Base-by-base conservation (phyloP, 2,329 filamentous ascomycete genomes). In the Botrytis deweyae region DNA sequence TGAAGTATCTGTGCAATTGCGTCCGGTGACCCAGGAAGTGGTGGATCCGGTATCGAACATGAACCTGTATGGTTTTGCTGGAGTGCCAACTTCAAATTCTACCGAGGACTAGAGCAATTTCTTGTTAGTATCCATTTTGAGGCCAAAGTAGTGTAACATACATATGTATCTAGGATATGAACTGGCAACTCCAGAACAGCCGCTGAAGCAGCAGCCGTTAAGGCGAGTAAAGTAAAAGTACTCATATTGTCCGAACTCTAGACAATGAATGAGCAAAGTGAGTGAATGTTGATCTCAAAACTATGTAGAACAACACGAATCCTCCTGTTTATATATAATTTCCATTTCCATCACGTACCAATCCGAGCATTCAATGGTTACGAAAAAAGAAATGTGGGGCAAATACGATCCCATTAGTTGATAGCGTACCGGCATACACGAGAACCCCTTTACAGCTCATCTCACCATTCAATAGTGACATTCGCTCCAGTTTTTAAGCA, bases 31-130 rank as follows among this genome's bases (percentile, higher is more conserved):
- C 66, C 66, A 73, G 3, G 65, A 44, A 25, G 66, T 73, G 10
- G 40, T 14, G 38, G 49, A 59, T 42, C 72, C 72, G 8, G 72
- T 73, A 44, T 73, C 72, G 38, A 73, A 71, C 42, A 38, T 0
- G 3, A 73, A 49, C 7, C 49, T 25, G 66, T 73, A 63, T 40
- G 46, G 42, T 49, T 63, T 68, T 42, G 72, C 29, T 3, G 72
- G 72, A 25, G 72, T 36, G 40, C 72, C 72, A n/a, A 73, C 18
- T 16, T 64, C n/a, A 6, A 71, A 38, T 18, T 25, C 58, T 22
- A 71, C 69, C 2, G 42, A 63, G 44, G 33, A 12, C 69, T 71
- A 71, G 22, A 71, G 29, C 4, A 4, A 29, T 18, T 1, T 52
- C 33, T 7, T 18, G 22, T 71, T 40, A 71, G 22, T 71, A 9